These are phyloP conservation scores for Penicillium cataractarum DNA, from an alignment of 495 filamentous ascomycete species.

Conservation along the genomic window DNA sequence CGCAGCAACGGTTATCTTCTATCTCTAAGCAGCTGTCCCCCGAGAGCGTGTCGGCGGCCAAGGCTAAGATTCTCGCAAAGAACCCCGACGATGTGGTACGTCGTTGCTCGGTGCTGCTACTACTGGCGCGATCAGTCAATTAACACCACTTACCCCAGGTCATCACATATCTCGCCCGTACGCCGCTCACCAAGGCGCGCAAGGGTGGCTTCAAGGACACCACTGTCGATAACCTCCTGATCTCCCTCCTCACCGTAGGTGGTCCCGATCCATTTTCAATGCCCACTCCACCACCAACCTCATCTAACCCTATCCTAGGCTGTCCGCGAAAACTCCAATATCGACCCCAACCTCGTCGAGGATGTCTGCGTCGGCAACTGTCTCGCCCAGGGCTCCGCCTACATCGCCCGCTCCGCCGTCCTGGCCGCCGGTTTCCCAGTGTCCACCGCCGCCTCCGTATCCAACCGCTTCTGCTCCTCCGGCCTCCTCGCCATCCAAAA, in stretches of 20 bases:
- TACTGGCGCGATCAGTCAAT: conserved; percentile 7
- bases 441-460: conserved; percentile 72
- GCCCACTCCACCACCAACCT: not conserved
- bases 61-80: conserved; percentile 41
- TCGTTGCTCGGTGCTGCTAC: not conserved
- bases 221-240: conserved; percentile 75
- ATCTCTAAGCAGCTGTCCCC: conserved; percentile 46
- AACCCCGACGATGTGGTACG: conserved; percentile 52
- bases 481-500: conserved; percentile 91
- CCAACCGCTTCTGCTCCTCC: conserved; percentile 96
- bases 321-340: conserved; percentile 69
- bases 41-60: conserved; percentile 31
- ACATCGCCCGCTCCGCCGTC: conserved; percentile 83
- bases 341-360: conserved; percentile 85
- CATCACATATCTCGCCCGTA: conserved; percentile 80
- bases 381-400: conserved; percentile 60
- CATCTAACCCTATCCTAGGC: conserved; percentile 24
- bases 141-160: conserved; percentile 50
- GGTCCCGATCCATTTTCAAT: conserved; percentile 19
- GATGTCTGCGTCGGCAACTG: conserved; percentile 94
- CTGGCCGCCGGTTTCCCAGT: conserved; percentile 93
- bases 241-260: conserved; percentile 73
- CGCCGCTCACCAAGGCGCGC: conserved; percentile 74
- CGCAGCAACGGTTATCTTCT: conserved; percentile 46
- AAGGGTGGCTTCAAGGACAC: conserved; percentile 96